Percentiles rank a stretch among this genome's conserved stretches.
Evolutionary conservation across 306 rosid species (phyloP).

Genomic region (peach (Prunus persica)): DNA sequence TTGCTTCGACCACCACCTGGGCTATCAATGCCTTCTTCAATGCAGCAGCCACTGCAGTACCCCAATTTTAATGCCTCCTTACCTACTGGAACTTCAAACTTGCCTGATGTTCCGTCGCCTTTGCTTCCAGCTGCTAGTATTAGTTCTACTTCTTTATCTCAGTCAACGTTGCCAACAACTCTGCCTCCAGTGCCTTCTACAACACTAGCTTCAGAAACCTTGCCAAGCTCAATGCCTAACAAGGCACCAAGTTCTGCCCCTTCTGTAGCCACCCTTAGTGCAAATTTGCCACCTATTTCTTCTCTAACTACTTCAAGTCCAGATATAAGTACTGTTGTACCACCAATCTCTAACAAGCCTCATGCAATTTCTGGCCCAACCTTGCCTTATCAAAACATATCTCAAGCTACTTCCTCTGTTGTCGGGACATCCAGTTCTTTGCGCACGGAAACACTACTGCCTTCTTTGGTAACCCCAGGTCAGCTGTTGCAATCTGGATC

Average conservation of each 20-base stretch:
- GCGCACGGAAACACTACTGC: constrained; percentile 44
- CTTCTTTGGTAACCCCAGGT: constrained; percentile 78
- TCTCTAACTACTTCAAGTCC: constrained; percentile 44
- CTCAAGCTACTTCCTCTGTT: constrained; percentile 50
- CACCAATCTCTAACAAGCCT: constrained; percentile 51
- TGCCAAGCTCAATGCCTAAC: constrained; percentile 46
- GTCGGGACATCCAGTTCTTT: constrained; percentile 53
- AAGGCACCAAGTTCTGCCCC: constrained; percentile 45
- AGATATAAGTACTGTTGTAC: constrained; percentile 44
- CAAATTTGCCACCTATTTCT: constrained; percentile 49
- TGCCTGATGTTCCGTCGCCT: constrained; percentile 56
- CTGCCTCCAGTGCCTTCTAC: constrained; percentile 40
- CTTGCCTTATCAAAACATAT: constrained; percentile 49
- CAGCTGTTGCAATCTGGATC: constrained; percentile 75
- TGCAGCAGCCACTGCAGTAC: constrained; percentile 80
- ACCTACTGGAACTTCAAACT: constrained; percentile 57
- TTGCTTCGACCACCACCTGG: constrained; percentile 84
- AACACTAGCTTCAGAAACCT: constrained; percentile 49
- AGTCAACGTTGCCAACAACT: constrained; percentile 30
- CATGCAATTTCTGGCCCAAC: constrained; percentile 45
- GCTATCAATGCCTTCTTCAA: constrained; percentile 63
- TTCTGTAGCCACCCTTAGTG: constrained; percentile 36
- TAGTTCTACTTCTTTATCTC: constrained; percentile 41
- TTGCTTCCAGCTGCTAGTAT: constrained; percentile 46
- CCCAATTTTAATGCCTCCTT: constrained; percentile 58